These are phyloP conservation scores for Fusarium fracticaudum DNA, from an alignment of 2,329 filamentous ascomycete species.

Conservation along the genomic window DNA sequence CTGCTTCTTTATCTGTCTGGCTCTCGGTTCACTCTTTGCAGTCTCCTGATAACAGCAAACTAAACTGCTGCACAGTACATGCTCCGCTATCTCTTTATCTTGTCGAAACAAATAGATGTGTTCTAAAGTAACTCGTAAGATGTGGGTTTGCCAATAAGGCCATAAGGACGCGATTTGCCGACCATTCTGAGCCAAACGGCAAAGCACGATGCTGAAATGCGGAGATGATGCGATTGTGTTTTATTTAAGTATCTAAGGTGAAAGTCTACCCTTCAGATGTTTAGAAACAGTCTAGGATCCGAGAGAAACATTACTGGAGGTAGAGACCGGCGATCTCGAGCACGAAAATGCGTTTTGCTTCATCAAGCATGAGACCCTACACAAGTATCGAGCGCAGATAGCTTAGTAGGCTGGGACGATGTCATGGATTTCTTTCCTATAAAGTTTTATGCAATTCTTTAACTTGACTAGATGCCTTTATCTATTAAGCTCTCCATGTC, in stretches of 20 bases:
- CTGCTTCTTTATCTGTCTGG: neutral
- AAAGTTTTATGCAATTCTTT: neutral
- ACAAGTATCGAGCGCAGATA: neutral
- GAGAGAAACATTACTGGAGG: neutral
- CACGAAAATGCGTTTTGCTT: neutral
- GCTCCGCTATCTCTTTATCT: neutral
- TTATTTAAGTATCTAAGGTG: neutral
- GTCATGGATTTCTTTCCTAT: neutral
- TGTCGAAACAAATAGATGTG: neutral
- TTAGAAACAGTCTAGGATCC: no score
- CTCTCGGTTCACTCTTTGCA: neutral
- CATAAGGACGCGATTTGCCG: neutral
- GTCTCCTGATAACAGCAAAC: no score
- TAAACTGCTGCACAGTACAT: neutral
- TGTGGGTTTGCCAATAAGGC: neutral
- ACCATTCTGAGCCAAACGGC: neutral
- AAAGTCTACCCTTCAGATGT: neutral
- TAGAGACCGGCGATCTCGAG: neutral
- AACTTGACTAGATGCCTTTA: neutral
- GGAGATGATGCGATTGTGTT: neutral
- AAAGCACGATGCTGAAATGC: neutral
- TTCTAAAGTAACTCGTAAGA: neutral
- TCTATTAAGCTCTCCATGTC: neutral
- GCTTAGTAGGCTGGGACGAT: neutral
- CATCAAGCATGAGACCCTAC: neutral